Evolutionary conservation across 1,284 basidiomycete species (phyloP).

Genomic region (Cryptococcus sp.): DNA sequence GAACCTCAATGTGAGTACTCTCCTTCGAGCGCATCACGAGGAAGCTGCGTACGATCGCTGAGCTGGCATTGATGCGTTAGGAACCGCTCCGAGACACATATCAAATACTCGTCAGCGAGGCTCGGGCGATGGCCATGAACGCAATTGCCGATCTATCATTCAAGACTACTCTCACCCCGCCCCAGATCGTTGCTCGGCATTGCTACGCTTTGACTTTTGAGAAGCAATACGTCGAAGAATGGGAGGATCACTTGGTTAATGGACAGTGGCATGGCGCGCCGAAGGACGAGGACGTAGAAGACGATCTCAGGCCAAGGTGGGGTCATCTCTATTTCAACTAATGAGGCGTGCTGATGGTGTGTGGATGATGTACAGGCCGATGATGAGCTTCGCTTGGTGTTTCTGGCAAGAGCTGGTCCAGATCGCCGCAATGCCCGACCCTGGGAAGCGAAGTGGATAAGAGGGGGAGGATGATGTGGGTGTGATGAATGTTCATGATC

Average conservation of each 20-base stretch:
- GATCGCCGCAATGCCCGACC: conserved; percentile 23
- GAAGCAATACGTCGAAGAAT: conserved; percentile 35
- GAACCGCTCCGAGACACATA: conserved; percentile 42
- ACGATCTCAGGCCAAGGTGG: conserved; percentile 27
- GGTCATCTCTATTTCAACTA: conserved; percentile 5
- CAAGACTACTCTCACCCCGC: conserved; percentile 21
- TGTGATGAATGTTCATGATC: no score
- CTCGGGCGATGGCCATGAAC: conserved; percentile 28
- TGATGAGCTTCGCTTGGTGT: conserved; percentile 50
- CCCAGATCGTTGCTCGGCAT: conserved; percentile 40
- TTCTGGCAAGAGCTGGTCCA: conserved; percentile 43
- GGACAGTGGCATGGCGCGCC: conserved; percentile 3
- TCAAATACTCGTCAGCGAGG: conserved; percentile 21
- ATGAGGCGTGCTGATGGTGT: background rate
- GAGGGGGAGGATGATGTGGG: no score
- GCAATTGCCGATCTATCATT: conserved; percentile 20
- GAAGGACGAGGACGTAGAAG: conserved; percentile 13
- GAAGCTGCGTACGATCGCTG: background rate
- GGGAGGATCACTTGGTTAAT: conserved; percentile 26
- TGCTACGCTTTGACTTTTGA: conserved; percentile 43
- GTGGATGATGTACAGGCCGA: conserved; percentile 23
- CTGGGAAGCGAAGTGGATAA: no score
- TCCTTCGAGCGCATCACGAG: background rate
- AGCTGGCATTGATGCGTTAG: conserved; percentile 16
- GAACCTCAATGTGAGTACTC: conserved; percentile 33